A percentile compares a stretch with the other conserved stretches of the same genome.
These are phyloP conservation scores for Parachaetomium inaequale DNA, from an alignment of 495 filamentous ascomycete species.

Conservation along the genomic window DNA sequence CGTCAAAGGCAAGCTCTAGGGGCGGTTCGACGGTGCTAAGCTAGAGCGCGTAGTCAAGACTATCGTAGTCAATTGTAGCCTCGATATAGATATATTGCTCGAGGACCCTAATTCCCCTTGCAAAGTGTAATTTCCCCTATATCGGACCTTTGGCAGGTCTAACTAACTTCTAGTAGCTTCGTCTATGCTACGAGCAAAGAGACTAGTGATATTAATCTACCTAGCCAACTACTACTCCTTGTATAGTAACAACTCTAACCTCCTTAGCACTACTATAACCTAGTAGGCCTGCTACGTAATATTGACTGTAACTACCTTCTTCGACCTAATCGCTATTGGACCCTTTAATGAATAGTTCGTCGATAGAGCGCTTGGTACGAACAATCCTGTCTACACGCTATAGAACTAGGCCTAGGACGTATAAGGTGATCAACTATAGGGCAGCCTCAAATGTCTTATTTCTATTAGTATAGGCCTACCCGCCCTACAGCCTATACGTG, in stretches of 20 bases:
- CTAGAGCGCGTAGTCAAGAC: conserved; percentile 43
- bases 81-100: conserved; percentile 39
- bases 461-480: conserved; percentile 47
- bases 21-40: conserved; percentile 39
- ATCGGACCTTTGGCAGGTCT: neutral
- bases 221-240: conserved; percentile 45
- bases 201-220: conserved; percentile 39
- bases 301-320: conserved; percentile 45
- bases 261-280: conserved; percentile 40
- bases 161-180: conserved; percentile 37
- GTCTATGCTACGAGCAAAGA: conserved; percentile 47
- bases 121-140: conserved; percentile 35
- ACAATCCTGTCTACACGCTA: conserved; percentile 46
- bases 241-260: conserved; percentile 34
- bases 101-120: conserved; percentile 33
- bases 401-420: conserved; percentile 45
- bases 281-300: conserved; percentile 49
- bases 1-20: conserved; percentile 35
- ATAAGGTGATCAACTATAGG: conserved; percentile 36
- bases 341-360: conserved; percentile 35
- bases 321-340: conserved; percentile 45
- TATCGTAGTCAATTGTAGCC: conserved; percentile 35
- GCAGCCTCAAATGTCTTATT: conserved; percentile 41
- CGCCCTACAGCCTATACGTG: conserved; percentile 30
- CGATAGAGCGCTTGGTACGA: conserved; percentile 41